A percentile compares a stretch with the other conserved stretches of the same genome.
Evolutionary conservation across 2,329 filamentous ascomycete genomes (phyloP).

Genomic region (Pseudogymnoascus sp.): DNA sequence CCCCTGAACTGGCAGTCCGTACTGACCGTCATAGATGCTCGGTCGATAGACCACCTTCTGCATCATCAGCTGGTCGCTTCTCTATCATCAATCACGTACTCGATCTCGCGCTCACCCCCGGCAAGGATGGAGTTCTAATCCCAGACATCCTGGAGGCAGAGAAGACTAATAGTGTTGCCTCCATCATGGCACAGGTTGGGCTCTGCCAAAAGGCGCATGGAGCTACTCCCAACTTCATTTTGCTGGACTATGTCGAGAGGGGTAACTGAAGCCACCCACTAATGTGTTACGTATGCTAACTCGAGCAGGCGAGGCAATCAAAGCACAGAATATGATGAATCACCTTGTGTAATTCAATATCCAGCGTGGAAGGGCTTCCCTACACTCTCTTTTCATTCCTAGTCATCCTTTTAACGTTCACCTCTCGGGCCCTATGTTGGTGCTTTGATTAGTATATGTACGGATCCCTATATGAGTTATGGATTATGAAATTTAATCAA

Average conservation of each 20-base stretch:
- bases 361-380: neutral
- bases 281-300: neutral
- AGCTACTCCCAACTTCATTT: conserved; percentile 42
- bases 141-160: conserved; percentile 41
- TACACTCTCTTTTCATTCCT: neutral
- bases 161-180: conserved; percentile 40
- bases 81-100: conserved; percentile 59
- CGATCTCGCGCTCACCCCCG: conserved; percentile 35
- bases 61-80: conserved; percentile 41
- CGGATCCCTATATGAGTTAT: neutral
- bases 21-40: conserved; percentile 42
- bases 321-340: conserved; percentile 25
- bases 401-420: neutral
- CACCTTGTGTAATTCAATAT: neutral
- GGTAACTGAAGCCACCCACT: conserved; percentile 13
- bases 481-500: neutral
- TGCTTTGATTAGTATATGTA: neutral
- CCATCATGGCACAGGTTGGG: conserved; percentile 41
- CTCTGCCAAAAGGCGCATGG: conserved; percentile 40
- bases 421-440: neutral
- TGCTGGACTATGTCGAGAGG: conserved; percentile 53
- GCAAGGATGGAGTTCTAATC: conserved; percentile 35
- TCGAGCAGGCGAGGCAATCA: conserved; percentile 24
- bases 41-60: conserved; percentile 49
- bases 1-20: neutral